These are phyloP conservation scores for Hyphopichia buzzinii DNA, from an alignment of 1,139 yeast species.

Conservation along the genomic window DNA sequence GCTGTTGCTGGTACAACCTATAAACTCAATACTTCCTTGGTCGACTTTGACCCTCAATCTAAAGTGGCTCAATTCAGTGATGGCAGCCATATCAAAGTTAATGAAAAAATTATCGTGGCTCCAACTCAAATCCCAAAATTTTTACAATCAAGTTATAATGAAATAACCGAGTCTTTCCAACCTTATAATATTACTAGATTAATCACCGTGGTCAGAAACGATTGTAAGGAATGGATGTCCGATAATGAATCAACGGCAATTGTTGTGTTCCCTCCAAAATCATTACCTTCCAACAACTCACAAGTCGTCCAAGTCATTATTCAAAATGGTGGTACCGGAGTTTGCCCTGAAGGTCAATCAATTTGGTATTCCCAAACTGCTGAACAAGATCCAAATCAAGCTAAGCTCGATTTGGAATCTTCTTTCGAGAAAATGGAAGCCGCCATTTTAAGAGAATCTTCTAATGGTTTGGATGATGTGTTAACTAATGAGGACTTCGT, in stretches of 20 bases:
- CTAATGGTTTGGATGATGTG: conserved; percentile 46
- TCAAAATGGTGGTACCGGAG: conserved; percentile 86
- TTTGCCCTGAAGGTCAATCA: conserved; percentile 84
- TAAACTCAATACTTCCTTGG: conserved; percentile 68
- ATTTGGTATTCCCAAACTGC: conserved; percentile 87
- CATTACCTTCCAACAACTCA: conserved; percentile 64
- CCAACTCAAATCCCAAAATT: conserved; percentile 68
- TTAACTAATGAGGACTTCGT: conserved; percentile 55
- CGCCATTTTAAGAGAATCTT: conserved; percentile 75
- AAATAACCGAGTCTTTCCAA: conserved; percentile 37
- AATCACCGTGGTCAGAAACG: conserved; percentile 79
- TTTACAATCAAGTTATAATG: conserved; percentile 33
- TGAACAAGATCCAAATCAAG: conserved; percentile 63
- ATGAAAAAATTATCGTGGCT: conserved; percentile 71
- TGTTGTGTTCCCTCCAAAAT: conserved; percentile 90
- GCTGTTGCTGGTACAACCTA: conserved; percentile 98
- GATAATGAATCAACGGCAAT: conserved; percentile 81
- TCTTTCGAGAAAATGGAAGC: conserved; percentile 80
- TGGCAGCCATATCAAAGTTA: conserved; percentile 69
- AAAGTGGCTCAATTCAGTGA: conserved; percentile 74
- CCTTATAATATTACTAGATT: conserved; percentile 62
- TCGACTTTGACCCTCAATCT: conserved; percentile 60
- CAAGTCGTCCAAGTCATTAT: conserved; percentile 83
- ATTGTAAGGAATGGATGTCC: conserved; percentile 88
- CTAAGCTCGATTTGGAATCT: conserved; percentile 73